Evolutionary conservation across 345 rosid species (phyloP).

Genomic region (Mangifera indica): DNA sequence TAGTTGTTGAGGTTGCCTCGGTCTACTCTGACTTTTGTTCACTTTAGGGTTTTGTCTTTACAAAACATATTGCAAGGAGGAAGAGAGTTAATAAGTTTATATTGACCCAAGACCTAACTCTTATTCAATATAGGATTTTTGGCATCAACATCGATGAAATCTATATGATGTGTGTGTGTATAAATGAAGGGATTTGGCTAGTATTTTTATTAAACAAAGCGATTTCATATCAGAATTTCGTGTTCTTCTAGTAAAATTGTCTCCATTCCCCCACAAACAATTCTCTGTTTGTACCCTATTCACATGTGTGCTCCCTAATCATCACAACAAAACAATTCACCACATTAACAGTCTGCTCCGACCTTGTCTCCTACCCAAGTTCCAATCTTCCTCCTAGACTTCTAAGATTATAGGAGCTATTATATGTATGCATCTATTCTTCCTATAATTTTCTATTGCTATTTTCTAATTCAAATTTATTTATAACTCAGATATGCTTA

Average conservation of each 20-base stretch:
- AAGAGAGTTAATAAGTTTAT: no score
- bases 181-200: neutral
- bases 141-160: no score
- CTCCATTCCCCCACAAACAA: slow-evolving; percentile 31
- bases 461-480: no score
- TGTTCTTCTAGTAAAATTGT: slow-evolving; percentile 7
- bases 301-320: slow-evolving; percentile 35
- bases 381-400: slow-evolving; percentile 18
- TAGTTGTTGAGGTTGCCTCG: no score
- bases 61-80: no score
- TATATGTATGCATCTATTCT: neutral
- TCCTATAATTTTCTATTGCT: slow-evolving; percentile 9
- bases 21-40: no score
- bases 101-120: no score
- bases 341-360: slow-evolving; percentile 19
- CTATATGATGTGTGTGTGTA: no score
- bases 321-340: slow-evolving; percentile 38
- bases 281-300: slow-evolving; percentile 24
- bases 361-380: slow-evolving; percentile 30
- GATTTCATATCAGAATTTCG: neutral
- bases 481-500: neutral
- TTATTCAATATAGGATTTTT: no score
- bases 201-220: neutral
- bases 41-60: no score
- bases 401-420: slow-evolving; percentile 4